phyloP scores from a whole-genome alignment of 1,139 yeast genomes.

The Kodamaea fungicola region DNA sequence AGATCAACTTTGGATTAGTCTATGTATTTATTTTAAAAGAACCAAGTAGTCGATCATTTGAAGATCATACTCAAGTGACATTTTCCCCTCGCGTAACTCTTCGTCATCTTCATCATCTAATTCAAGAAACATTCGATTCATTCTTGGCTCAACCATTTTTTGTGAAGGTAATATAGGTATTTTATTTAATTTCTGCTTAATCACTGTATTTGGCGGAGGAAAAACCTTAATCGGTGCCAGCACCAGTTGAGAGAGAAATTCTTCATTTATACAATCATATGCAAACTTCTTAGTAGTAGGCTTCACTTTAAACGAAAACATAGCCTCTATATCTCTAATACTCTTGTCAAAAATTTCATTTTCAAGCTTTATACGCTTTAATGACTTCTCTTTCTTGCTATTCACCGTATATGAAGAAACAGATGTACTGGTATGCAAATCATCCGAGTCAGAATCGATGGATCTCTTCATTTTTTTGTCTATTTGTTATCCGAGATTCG shows the following conservation, averaged over 20 bases:
- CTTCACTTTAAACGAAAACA: constrained; percentile 17
- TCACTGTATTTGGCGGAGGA: constrained; percentile 4
- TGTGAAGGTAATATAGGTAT: constrained; percentile 11
- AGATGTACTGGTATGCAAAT: constrained; percentile 1
- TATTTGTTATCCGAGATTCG: not conserved
- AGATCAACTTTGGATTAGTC: not conserved
- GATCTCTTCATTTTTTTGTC: constrained; percentile 8
- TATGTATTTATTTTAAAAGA: not conserved
- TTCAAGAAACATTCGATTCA: constrained; percentile 2
- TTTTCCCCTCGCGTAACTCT: constrained; percentile 7
- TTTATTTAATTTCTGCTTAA: constrained; percentile 3
- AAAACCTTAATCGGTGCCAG: constrained; percentile 5
- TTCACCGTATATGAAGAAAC: constrained; percentile 3
- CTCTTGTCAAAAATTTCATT: constrained; percentile 28
- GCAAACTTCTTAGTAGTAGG: constrained; percentile 10
- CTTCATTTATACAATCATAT: constrained; percentile 26
- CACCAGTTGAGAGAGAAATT: constrained; percentile 12
- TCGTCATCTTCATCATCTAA: constrained; percentile 11
- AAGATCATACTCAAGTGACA: constrained; percentile 18
- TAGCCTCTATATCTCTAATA: constrained; percentile 26
- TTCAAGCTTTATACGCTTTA: constrained; percentile 23
- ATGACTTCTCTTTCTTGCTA: constrained; percentile 13
- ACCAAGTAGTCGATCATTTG: constrained; percentile 22
- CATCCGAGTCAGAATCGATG: constrained; percentile 7
- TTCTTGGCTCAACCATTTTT: constrained; percentile 1